These are phyloP conservation scores for Trichoderma asperellum DNA, from an alignment of 2,329 filamentous ascomycete species.

Conservation along the genomic window DNA sequence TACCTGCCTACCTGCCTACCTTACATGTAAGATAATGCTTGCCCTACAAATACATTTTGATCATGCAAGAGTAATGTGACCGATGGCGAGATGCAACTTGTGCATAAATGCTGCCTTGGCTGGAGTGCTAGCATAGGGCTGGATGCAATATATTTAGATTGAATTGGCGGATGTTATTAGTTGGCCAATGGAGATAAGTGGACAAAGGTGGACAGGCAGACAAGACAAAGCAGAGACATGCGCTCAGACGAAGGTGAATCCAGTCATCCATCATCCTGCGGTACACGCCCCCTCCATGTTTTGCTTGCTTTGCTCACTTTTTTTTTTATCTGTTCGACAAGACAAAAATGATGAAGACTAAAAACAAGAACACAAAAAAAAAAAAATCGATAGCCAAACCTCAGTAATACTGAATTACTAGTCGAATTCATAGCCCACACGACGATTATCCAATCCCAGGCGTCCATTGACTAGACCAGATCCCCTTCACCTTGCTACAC, in stretches of 20 bases:
- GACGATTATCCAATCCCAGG: neutral
- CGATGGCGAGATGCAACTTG: no score
- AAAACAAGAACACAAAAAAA: no score
- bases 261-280: neutral
- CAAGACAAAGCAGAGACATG: neutral
- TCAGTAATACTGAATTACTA: no score
- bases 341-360: no score
- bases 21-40: neutral
- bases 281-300: neutral
- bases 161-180: neutral
- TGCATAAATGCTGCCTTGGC: no score
- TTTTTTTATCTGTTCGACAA: no score
- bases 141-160: neutral
- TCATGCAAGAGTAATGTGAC: neutral
- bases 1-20: no score
- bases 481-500: constrained; percentile 5
- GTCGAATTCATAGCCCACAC: neutral
- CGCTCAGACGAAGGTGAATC: neutral
- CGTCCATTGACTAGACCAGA: neutral
- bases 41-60: neutral
- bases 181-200: neutral
- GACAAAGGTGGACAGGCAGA: neutral
- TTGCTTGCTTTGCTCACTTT: neutral
- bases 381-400: no score
- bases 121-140: no score